phyloP scores from a whole-genome alignment of 1,284 basidiomycete genomes.

The Puccinia triticina region DNA sequence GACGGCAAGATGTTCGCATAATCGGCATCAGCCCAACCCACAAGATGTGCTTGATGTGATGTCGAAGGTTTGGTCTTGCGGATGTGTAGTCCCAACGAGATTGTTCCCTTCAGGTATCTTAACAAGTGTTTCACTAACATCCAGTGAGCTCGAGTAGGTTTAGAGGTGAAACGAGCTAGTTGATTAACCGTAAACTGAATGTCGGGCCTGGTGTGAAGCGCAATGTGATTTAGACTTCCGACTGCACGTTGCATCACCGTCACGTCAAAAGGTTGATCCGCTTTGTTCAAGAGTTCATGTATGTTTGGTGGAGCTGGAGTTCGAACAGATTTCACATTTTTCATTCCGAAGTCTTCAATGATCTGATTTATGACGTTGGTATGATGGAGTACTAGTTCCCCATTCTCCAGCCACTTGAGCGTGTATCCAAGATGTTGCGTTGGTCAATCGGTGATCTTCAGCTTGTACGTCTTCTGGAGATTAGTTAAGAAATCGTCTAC shows the following conservation, averaged over 20 bases:
- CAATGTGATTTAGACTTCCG: constrained; percentile 2
- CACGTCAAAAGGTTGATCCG: neutral
- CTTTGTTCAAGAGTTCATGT: neutral
- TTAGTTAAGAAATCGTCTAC: neutral
- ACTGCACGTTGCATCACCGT: constrained; percentile 2
- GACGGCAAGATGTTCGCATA: neutral
- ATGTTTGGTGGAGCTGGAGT: neutral
- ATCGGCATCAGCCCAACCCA: too few species aligned
- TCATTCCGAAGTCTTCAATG: neutral
- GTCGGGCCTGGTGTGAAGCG: constrained; percentile 3
- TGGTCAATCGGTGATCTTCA: constrained; percentile 11
- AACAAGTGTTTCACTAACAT: neutral
- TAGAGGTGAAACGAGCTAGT: neutral
- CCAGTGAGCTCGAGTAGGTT: neutral
- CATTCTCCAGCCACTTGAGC: too few species aligned
- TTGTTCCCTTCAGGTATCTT: too few species aligned
- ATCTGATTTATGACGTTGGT: neutral
- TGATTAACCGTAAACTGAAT: neutral
- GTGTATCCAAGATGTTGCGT: constrained; percentile 12
- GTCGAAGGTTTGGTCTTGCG: too few species aligned
- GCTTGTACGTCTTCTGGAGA: neutral
- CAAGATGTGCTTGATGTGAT: too few species aligned
- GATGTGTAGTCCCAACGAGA: too few species aligned
- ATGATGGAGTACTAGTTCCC: neutral
- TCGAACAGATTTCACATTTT: neutral